Evolutionary conservation across 495 filamentous ascomycete genomes (phyloP).

Genomic region (Penicillium simplicissimum): DNA sequence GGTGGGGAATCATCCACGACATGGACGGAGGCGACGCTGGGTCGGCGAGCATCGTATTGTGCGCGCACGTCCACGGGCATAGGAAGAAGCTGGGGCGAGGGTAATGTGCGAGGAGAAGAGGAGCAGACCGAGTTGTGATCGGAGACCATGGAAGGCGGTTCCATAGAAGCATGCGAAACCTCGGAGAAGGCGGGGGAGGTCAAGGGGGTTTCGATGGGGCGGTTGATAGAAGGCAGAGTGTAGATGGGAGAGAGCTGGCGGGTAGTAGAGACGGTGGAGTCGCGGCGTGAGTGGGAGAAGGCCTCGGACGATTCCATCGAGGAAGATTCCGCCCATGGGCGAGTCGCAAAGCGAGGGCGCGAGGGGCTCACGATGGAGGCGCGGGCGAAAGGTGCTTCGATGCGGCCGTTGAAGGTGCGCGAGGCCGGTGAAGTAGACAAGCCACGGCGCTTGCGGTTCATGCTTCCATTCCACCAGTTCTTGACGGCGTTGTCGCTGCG

Average conservation of each 20-base stretch:
- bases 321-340: conserved; percentile 39
- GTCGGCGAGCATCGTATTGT: conserved; percentile 37
- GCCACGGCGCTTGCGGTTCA: conserved; percentile 68
- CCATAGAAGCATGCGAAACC: conserved; percentile 58
- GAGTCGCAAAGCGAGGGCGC: conserved; percentile 38
- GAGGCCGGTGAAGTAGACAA: conserved; percentile 43
- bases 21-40: conserved; percentile 28
- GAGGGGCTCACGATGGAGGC: conserved; percentile 37
- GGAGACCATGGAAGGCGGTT: conserved; percentile 73
- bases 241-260: conserved; percentile 48
- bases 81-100: conserved; percentile 46
- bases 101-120: conserved; percentile 49
- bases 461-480: conserved; percentile 98
- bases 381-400: conserved; percentile 45
- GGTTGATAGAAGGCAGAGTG: conserved; percentile 47
- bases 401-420: conserved; percentile 43
- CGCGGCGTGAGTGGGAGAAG: conserved; percentile 29
- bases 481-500: conserved; percentile 98
- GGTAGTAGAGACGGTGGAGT: conserved; percentile 32
- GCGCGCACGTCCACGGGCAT: conserved; percentile 37
- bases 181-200: conserved; percentile 69
- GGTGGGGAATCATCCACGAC: conserved; percentile 32
- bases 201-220: conserved; percentile 60
- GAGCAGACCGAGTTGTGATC: conserved; percentile 68
- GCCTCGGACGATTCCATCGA: conserved; percentile 21